A percentile compares a stretch with the other conserved stretches of the same genome.
These are phyloP conservation scores for Rhynchospora tenuis DNA, from an alignment of 176 grass and related monocot species.

Conservation along the genomic window DNA sequence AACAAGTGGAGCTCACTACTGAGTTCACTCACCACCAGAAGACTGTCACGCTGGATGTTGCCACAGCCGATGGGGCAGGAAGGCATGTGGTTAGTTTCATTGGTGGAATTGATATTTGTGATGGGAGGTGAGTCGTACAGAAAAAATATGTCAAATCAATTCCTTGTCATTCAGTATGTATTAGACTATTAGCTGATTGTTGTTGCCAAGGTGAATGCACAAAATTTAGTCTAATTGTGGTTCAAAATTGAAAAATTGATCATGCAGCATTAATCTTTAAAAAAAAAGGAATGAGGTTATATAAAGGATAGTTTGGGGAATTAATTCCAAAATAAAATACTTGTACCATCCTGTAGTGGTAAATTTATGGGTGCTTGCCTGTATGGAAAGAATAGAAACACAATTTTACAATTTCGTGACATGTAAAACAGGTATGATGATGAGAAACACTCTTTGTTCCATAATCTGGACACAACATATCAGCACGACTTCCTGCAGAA, in stretches of 20 bases:
- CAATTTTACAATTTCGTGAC: neutral
- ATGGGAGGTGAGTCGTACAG: conserved; percentile 36
- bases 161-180: neutral
- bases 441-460: conserved; percentile 79
- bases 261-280: too few species aligned
- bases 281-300: too few species aligned
- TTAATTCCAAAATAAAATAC: neutral
- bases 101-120: conserved; percentile 52
- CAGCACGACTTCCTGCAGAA: conserved; percentile 62
- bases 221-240: too few species aligned
- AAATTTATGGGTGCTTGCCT: neutral
- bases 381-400: neutral
- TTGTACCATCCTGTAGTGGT: neutral
- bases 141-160: neutral
- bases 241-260: too few species aligned
- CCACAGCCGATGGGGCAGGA: neutral
- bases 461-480: conserved; percentile 49
- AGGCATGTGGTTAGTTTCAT: conserved; percentile 66
- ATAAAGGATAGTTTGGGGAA: too few species aligned
- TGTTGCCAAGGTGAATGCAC: neutral
- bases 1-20: conserved; percentile 40
- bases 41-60: conserved; percentile 52
- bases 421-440: conserved; percentile 56
- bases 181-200: neutral
- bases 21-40: conserved; percentile 98